A percentile compares a stretch with the other conserved stretches of the same genome.
phyloP scores from a whole-genome alignment of 441 rosid genomes.

The Erodium trifolium region DNA sequence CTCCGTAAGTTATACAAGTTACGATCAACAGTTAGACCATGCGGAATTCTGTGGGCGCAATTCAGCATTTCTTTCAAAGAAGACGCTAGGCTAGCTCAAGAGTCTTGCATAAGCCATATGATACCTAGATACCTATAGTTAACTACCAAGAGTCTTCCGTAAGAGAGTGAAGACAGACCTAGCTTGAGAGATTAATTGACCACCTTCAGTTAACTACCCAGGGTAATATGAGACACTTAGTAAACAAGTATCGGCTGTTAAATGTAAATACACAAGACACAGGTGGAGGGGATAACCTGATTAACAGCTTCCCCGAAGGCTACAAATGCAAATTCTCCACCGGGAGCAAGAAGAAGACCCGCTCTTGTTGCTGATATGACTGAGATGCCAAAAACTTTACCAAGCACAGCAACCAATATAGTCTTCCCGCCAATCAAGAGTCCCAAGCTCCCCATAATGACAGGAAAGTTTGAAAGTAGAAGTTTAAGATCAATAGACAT shows the following conservation, averaged over 20 bases:
- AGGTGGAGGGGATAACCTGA: constrained; percentile 42
- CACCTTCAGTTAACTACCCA: constrained; percentile 6
- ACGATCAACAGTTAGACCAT: not conserved
- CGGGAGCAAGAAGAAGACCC: constrained; percentile 99
- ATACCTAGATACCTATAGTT: too few relatives aligned
- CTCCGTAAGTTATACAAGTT: not conserved
- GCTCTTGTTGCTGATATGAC: constrained; percentile 76
- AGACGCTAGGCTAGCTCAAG: not conserved
- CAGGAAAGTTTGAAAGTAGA: constrained; percentile 86
- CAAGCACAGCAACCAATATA: constrained; percentile 62
- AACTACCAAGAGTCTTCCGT: too few relatives aligned
- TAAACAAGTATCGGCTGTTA: not conserved
- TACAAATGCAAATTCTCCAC: constrained; percentile 98
- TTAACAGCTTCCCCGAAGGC: constrained; percentile 99
- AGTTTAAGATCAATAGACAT: constrained; percentile 99
- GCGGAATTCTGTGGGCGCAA: not conserved
- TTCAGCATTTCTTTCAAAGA: not conserved
- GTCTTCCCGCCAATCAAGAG: constrained; percentile 91
- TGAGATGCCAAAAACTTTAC: constrained; percentile 75
- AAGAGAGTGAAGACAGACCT: not conserved
- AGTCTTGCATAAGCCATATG: too few relatives aligned
- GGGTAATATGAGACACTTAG: not conserved
- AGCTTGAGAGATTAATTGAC: not conserved
- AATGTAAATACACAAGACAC: constrained; percentile 7
- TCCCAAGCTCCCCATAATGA: constrained; percentile 63